Percentiles rank a stretch among this genome's conserved stretches.
phyloP scores from a whole-genome alignment of 106 monocot species.

The Dioscorea zingiberensis region DNA sequence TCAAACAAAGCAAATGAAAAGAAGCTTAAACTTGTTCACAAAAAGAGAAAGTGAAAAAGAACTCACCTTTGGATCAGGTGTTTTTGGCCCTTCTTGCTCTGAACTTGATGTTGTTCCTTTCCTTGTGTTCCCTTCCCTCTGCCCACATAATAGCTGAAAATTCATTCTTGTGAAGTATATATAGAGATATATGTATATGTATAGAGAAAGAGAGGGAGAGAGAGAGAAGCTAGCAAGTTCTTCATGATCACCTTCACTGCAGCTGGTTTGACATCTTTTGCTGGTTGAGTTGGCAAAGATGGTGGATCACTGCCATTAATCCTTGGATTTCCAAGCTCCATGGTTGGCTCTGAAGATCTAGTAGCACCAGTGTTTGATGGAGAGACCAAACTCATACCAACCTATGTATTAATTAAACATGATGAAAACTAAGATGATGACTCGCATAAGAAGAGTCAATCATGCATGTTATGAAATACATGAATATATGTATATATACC shows the following conservation, averaged over 20 bases:
- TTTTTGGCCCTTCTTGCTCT: conserved; percentile 60
- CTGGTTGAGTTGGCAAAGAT: conserved; percentile 7
- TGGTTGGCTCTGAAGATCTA: conserved; percentile 31
- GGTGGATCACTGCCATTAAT: conserved; percentile 3
- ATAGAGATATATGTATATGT: no score
- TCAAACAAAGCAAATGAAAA: conserved; percentile 1
- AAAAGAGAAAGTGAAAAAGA: neutral
- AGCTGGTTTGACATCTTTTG: conserved; percentile 38
- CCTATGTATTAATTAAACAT: conserved; percentile 17
- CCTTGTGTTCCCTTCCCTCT: conserved; percentile 32
- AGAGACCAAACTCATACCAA: conserved; percentile 37
- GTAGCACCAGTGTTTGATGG: conserved; percentile 32
- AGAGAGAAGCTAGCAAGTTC: conserved; percentile 1
- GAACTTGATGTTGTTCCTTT: conserved; percentile 40
- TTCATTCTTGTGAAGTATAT: neutral
- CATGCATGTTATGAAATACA: no score
- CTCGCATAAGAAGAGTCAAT: no score
- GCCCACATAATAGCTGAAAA: neutral
- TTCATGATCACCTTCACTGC: neutral
- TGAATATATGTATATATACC: conserved; percentile 24
- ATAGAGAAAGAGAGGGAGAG: conserved; percentile 4
- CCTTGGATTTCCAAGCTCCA: conserved; percentile 38
- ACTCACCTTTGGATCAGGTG: conserved; percentile 68
- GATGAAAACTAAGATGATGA: no score
- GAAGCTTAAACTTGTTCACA: neutral